A percentile compares a stretch with the other conserved stretches of the same genome.
These are phyloP conservation scores for Amylostereum areolatum DNA, from an alignment of 1,284 basidiomycete species.

Conservation along the genomic window DNA sequence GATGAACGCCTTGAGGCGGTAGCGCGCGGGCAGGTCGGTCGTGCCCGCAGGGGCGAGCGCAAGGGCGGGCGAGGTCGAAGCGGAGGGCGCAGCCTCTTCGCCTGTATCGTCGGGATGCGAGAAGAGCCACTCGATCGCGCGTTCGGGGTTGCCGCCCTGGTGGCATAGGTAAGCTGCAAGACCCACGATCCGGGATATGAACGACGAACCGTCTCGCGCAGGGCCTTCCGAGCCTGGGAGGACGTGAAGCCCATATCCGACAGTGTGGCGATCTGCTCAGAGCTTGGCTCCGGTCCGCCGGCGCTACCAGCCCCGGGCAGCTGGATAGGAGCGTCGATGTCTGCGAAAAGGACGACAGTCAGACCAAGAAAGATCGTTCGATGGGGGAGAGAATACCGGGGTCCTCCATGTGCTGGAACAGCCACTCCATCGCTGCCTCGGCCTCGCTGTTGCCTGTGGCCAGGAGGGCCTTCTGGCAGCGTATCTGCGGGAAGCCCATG, in stretches of 20 bases:
- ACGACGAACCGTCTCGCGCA: conserved; percentile 73
- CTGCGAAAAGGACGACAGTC: conserved; percentile 30
- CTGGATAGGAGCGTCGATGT: conserved; percentile 84
- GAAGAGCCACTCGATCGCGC: conserved; percentile 97
- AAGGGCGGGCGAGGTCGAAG: conserved; percentile 18
- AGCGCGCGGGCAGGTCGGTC: conserved; percentile 66
- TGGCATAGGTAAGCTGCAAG: conserved; percentile 2
- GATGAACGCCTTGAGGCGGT: conserved; percentile 86
- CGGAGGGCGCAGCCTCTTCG: conserved; percentile 38
- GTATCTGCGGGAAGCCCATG: conserved; percentile 84
- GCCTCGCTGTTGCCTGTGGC: conserved; percentile 81
- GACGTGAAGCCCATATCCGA: conserved; percentile 91
- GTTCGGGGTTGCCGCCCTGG: conserved; percentile 71
- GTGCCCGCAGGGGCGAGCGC: conserved; percentile 37
- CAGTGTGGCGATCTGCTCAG: conserved; percentile 69
- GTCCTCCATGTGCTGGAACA: conserved; percentile 95
- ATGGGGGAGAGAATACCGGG: conserved; percentile 42
- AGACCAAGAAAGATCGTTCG: background rate
- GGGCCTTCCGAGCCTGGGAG: conserved; percentile 83
- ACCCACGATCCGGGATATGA: conserved; percentile 1
- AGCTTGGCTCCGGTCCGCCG: conserved; percentile 46
- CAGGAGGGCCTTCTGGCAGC: conserved; percentile 85
- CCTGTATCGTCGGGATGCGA: conserved; percentile 87
- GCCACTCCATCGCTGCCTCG: conserved; percentile 91
- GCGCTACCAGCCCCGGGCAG: conserved; percentile 19